Evolutionary conservation across 2,329 filamentous ascomycete species (phyloP), one percentile per base, ranked within the genome.

Genomic region (Teratosphaeriaceae sp.): DNA sequence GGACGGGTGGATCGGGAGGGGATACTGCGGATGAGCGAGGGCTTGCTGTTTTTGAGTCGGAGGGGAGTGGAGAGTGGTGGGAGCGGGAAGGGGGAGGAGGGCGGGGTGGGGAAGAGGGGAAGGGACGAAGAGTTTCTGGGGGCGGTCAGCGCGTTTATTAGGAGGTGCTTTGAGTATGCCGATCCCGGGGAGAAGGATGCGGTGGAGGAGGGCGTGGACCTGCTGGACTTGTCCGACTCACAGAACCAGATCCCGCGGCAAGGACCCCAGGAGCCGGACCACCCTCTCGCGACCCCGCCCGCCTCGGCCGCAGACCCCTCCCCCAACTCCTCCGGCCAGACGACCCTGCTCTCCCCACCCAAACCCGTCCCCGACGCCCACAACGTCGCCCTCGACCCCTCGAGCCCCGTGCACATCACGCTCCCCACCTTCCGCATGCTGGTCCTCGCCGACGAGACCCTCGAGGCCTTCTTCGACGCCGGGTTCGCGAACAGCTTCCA

Each of bases 401-500:
- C 88, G 20, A 90, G 94, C 50, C 92, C 92, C 5, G 76, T 98
- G 1, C 85, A 96, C 62, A 96, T 98, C 59, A 97, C 92, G 1
- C 76, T 98, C 1, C 92, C 92, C 1, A 98, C 92, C 1, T 98
- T 98, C 75, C 84, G 92, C 52, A 98, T 98, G 92, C 88, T 98
- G 3, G 86, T 98, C 8, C 79, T 98, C 6, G 92, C 92, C 33
- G 92, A 98, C 59, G 92, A 98, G 64, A 76, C 94, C 1, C 78
- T 98, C 5, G 90, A 98, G 59, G 86, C 94, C 54, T 98, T 98
- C 68, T 98, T 98, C 62, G 92, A 98, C 67, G 86, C 87, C 1
- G 94, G 88, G 30, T 96, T 97, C 68, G 88, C 90, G 0, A 81
- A 85, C 40, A 95, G 88, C 1, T 94, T 98, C 76, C 88, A 86